phyloP scores from a whole-genome alignment of 208 protist genomes.

The Trypanosoma rangeli region DNA sequence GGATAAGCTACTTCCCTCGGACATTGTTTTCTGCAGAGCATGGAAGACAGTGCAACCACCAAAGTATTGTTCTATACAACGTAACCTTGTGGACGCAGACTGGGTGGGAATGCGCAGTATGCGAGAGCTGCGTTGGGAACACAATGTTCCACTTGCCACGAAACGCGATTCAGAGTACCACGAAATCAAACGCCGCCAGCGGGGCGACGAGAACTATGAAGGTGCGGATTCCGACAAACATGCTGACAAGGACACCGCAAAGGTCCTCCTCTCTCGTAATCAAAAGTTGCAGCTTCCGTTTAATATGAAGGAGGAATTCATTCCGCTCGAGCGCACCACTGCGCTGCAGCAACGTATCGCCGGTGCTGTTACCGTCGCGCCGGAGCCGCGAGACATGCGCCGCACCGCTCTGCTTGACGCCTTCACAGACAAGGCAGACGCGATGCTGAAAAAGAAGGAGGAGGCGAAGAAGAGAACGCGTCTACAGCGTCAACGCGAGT shows the following conservation, averaged over 20 bases:
- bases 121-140: conserved; percentile 82
- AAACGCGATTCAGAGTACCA: conserved; percentile 78
- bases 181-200: conserved; percentile 84
- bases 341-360: conserved; percentile 75
- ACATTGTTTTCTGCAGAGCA: conserved; percentile 99
- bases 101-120: conserved; percentile 88
- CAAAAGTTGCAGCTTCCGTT: conserved; percentile 81
- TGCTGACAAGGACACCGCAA: conserved; percentile 24
- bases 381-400: conserved; percentile 80
- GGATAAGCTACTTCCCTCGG: conserved; percentile 98
- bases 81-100: conserved; percentile 84
- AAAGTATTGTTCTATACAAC: conserved; percentile 97
- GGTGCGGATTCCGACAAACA: conserved; percentile 30
- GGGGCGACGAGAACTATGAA: conserved; percentile 53
- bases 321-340: conserved; percentile 57
- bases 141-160: conserved; percentile 48
- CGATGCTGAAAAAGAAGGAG: conserved; percentile 74
- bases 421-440: conserved; percentile 68
- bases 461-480: conserved; percentile 76
- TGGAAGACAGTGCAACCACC: conserved; percentile 96
- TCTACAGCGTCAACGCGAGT: conserved; percentile 46
- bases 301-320: conserved; percentile 92
- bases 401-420: conserved; percentile 76
- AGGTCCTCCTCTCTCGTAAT: conserved; percentile 81
- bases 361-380: conserved; percentile 67